Evolutionary conservation across 2,329 filamentous ascomycete species (phyloP).

Genomic region (Nemania bipapillata): DNA sequence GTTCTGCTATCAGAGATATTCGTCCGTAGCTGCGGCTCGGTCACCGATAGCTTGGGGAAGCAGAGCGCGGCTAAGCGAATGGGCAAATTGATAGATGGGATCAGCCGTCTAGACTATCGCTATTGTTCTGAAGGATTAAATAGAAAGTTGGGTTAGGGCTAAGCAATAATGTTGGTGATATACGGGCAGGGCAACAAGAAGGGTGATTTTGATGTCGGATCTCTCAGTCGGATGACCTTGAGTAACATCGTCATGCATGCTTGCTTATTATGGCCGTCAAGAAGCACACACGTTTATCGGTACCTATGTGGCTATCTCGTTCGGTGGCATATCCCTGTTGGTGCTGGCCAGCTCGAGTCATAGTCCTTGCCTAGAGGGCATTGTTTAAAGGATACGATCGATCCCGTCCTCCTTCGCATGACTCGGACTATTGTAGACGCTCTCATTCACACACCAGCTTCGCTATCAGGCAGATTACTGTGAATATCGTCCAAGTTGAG

Average conservation of each 20-base stretch:
- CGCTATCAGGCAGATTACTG: conserved; percentile 10
- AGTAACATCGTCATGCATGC: conserved; percentile 36
- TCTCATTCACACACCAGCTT: neutral
- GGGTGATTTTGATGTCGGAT: neutral
- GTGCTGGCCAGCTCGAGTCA: conserved; percentile 34
- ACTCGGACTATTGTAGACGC: conserved; percentile 19
- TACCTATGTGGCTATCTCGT: conserved; percentile 26
- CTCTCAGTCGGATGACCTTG: conserved; percentile 21
- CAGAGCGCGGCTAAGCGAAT: neutral
- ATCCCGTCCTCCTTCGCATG: conserved; percentile 18
- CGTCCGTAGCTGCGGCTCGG: conserved; percentile 9
- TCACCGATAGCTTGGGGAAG: conserved; percentile 8
- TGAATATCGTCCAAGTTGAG: neutral
- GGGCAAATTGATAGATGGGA: neutral
- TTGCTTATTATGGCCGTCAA: conserved; percentile 28
- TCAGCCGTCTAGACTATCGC: neutral
- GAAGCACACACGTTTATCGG: too few species aligned
- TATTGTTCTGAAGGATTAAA: neutral
- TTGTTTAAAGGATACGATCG: neutral
- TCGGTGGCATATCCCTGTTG: conserved; percentile 32
- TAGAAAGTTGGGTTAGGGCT: neutral
- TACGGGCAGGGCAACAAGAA: neutral
- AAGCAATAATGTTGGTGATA: neutral
- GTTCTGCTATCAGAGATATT: neutral
- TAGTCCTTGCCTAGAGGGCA: conserved; percentile 3